Base-by-base conservation (phyloP, 306 rosid species). In the Corylus heterophylla region DNA sequence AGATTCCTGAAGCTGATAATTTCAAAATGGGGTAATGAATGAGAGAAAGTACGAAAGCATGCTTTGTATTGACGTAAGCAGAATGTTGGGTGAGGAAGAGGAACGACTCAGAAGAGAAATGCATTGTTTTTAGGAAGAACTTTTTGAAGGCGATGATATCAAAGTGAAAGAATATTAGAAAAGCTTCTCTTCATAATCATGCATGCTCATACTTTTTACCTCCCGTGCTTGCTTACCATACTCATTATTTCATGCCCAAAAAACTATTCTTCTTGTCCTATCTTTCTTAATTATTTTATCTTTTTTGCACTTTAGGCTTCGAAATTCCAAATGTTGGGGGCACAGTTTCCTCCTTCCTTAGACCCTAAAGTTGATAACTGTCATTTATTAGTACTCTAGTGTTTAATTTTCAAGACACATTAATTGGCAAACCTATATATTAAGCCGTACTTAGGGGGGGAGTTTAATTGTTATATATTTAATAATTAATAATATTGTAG, bases 171-270 rank as follows among this genome's bases (percentile, higher is more conserved):
- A 51, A 73, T 31, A 31, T 54, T 18, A 39, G 27, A 67, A 47
- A 78, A 58, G 44, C 70, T 25, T 12, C 17, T 66, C 56, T 50
- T 82, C 68, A 76, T 71, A 74, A 75, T 74, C 78, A 69, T 81
- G 88, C 78, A 69, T 81, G 88, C 81, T 54, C 49, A 39, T 39
- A 22, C 50, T 88, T 80, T 73, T 73, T 59, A 72, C 78, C 88
- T 80, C 87, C 86, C 87, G 87, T 90, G 94, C 92, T 74, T 82
- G 85, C 79, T 63, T 66, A 52, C 81, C 78, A 48, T 54, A 55
- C 35, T 71, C 73, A 80, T 78, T 79, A 82, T 31, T 84, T 82
- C 64, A 64, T 77, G 79, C 86, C 69, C 74, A 75, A 69, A 75
- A 80, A 69, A 58, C 48, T 71, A 69, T 78, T 51, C 81, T 59